phyloP scores from a whole-genome alignment of 345 rosid genomes.

The Pistacia integerrima region DNA sequence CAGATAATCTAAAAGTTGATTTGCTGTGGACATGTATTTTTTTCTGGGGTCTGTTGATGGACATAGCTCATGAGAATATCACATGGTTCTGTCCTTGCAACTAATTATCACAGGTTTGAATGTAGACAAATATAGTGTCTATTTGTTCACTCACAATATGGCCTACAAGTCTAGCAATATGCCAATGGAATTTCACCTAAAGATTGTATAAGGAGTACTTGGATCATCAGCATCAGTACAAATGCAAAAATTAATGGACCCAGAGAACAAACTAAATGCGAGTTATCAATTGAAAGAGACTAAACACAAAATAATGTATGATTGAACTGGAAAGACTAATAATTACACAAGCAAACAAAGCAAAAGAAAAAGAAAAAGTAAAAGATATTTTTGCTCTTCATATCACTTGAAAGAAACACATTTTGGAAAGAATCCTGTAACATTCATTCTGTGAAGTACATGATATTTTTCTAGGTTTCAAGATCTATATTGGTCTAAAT shows the following conservation, averaged over 20 bases:
- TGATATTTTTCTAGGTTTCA: background rate
- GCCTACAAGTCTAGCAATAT: background rate
- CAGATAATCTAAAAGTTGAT: background rate
- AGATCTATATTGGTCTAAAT: background rate
- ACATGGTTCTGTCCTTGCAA: slow-evolving; percentile 16
- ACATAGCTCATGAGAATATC: background rate
- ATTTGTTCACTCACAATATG: background rate
- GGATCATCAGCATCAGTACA: background rate
- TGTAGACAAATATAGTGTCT: background rate
- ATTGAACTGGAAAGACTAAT: background rate
- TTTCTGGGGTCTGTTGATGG: background rate
- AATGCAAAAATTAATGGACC: background rate
- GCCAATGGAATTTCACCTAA: background rate
- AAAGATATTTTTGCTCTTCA: background rate
- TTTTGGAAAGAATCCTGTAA: background rate
- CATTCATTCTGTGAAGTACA: background rate
- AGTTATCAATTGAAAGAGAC: too few relatives aligned
- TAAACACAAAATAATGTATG: too few relatives aligned
- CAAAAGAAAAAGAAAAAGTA: too few relatives aligned
- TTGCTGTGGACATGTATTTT: background rate
- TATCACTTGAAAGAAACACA: background rate
- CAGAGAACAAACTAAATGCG: too few relatives aligned
- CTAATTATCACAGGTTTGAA: background rate
- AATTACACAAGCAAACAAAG: background rate
- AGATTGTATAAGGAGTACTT: background rate